Percentiles rank a stretch among this genome's conserved stretches.
These are phyloP conservation scores for Aspergillus transmontanensis DNA, from an alignment of 2,329 filamentous ascomycete species.

Conservation along the genomic window DNA sequence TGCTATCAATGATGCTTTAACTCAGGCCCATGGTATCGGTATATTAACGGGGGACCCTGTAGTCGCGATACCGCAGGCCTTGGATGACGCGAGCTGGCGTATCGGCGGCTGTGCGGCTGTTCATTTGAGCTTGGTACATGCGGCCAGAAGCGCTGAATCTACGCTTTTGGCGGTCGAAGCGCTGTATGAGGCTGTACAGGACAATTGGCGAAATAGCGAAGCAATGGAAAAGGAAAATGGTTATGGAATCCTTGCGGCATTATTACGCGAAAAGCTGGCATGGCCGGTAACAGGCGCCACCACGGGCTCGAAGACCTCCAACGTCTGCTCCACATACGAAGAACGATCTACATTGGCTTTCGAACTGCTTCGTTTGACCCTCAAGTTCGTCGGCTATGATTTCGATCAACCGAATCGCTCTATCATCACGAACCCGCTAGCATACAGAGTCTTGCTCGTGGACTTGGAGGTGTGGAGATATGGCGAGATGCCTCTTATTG, in stretches of 20 bases:
- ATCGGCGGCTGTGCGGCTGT: conserved; percentile 88
- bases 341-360: conserved; percentile 57
- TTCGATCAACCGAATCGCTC: conserved; percentile 78
- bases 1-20: conserved; percentile 85
- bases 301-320: conserved; percentile 48
- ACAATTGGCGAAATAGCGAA: conserved; percentile 96
- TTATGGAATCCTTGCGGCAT: conserved; percentile 81
- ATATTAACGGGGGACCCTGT: conserved; percentile 82
- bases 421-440: conserved; percentile 92
- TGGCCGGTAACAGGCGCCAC: conserved; percentile 29
- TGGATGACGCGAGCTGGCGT: conserved; percentile 92
- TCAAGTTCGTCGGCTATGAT: conserved; percentile 88
- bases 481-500: conserved; percentile 74
- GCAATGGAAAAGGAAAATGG: conserved; percentile 97
- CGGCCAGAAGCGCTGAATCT: conserved; percentile 69
- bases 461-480: conserved; percentile 93
- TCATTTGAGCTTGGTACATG: conserved; percentile 80
- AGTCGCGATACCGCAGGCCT: conserved; percentile 75
- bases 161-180: conserved; percentile 79
- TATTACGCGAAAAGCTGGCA: conserved; percentile 78
- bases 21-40: conserved; percentile 76
- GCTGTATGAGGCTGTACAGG: conserved; percentile 80
- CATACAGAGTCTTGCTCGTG: conserved; percentile 87
- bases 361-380: conserved; percentile 72
- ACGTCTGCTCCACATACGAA: conserved; percentile 39